Base-by-base conservation (phyloP, 78 protist species). In the Capsaspora owczarzaki region DNA sequence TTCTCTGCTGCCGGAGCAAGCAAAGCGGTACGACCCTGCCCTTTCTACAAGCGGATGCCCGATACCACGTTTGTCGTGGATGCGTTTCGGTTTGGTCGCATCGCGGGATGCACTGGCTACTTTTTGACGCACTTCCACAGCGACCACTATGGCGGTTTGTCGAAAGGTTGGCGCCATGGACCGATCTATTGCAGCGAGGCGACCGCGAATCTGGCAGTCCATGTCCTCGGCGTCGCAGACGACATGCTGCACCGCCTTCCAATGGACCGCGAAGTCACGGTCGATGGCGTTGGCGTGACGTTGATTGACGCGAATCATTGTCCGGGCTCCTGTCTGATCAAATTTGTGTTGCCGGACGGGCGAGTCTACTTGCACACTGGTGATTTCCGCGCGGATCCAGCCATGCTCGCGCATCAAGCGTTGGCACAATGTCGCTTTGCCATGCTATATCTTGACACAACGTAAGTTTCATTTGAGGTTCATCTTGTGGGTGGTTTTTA, bases 101-200 rank as follows among this genome's bases (percentile, higher is more conserved):
- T 69, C 19, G 51, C 74, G 38, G 74, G 41, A 69, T 10, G 35
- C 27, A 19, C 51, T 10, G 74, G 27, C 10, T 66, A 22, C 41
- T 66, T 66, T 25, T 41, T 66, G 43, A 33, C 72, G 19, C 97
- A 93, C 85, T 93, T 87, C 47, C 97, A 93, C 75, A 69, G 92
- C 16, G 97, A 93, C 74, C 97, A 93, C 87, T 91, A 92, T 82
- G 76, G 60, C 27, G 94, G 94, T 1, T 71, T 93, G 16, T 69
- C 60, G 60, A 77, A 76, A 46, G 35, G 72, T 38, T 90, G 82
- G 69, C 23, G 29, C 29, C 74, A 38, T 16, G 74, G 74, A 19
- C 38, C 74, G 27, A 69, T 69, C 10, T 69, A 69, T 16, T 69
- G 74, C 41, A 69, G 33, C 19, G 41, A 10, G 27, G 27, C 41